Base-by-base conservation (phyloP, 2,329 filamentous ascomycete genomes). In the Trichoderma arundinaceum region DNA sequence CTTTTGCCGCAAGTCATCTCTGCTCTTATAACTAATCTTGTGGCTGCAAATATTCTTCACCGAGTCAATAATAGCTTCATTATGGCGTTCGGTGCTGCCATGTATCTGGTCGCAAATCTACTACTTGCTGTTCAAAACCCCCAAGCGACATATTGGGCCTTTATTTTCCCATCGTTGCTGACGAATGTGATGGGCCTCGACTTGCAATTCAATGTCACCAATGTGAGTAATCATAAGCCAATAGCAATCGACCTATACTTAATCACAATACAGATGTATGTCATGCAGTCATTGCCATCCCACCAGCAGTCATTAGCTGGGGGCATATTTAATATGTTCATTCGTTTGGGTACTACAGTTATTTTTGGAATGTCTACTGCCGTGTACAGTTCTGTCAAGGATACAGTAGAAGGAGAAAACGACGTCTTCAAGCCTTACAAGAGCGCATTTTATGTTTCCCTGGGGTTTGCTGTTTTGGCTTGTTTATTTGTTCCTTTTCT, bases 361-460 rank as follows among this genome's bases (percentile, higher is more conserved):
- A 35, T 62, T n/a, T 52, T 44, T 5, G 59, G 38, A 22, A 22
- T 53, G 22, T 62, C 38, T 15, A 53, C 48, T 2, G 59, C 48
- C 4, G 48, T 53, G 32, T 53, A 44, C 28, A 44, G 48, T 19
- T 53, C 38, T 35, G 59, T 62, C 4, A 53, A 53, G 12, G n/a
- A 15, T n/a, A 22, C 48, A 10, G 1, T 10, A 2, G 28, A 22
- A 1, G 22, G 22, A 10, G 22, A 35, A 7, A 32, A 32, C n/a
- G n/a, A 44, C 7, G 22, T 17, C 1, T 62, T 62, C 12, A 33
- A 32, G 9, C 48, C 46, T 43, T 61, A 52, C 17, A 17, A 13
- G 58, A 61, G 46, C 38, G 58, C 35, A 15, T 52, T 52, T 33
- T 61, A 61, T 17, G 46, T 61, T 43, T 61, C 58, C 7, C 33